phyloP scores from a whole-genome alignment of 768 basidiomycete species.

The Strobilomyces dryophilus region DNA sequence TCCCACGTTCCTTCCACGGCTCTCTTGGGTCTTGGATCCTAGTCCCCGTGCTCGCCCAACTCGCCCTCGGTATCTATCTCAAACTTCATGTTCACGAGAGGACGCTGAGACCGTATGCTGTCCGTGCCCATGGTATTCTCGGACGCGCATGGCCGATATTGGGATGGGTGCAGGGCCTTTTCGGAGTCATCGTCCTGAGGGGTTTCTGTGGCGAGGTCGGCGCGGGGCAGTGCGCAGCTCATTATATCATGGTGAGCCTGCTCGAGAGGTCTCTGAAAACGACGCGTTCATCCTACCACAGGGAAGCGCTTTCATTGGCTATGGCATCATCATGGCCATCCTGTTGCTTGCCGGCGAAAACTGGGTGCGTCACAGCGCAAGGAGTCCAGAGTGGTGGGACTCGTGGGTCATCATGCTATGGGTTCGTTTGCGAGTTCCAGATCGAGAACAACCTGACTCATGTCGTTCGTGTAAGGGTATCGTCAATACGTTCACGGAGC shows the following conservation, averaged over 20 bases:
- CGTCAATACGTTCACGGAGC: constrained; percentile 94
- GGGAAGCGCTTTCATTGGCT: constrained; percentile 88
- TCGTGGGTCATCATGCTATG: constrained; percentile 61
- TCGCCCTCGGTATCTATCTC: constrained; percentile 78
- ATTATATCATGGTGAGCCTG: constrained; percentile 67
- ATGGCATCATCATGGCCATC: constrained; percentile 77
- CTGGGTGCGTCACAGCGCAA: constrained; percentile 68
- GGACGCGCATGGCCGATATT: constrained; percentile 82
- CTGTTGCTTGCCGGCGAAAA: constrained; percentile 71
- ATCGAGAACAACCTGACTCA: not conserved
- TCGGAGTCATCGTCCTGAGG: constrained; percentile 70
- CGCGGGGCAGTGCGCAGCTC: constrained; percentile 83
- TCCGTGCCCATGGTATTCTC: constrained; percentile 67
- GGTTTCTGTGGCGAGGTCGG: constrained; percentile 74
- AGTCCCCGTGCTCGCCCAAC: constrained; percentile 61
- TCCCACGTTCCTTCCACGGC: constrained; percentile 79
- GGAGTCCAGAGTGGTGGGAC: constrained; percentile 84
- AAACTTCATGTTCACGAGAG: constrained; percentile 88
- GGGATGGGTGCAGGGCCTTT: constrained; percentile 87
- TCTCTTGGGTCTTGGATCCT: constrained; percentile 51
- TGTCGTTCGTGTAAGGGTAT: constrained; percentile 9
- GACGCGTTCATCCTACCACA: constrained; percentile 14
- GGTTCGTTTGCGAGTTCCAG: constrained; percentile 34
- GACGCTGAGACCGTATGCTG: constrained; percentile 66
- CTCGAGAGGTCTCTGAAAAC: not conserved